Percentiles rank a stretch among this genome's conserved stretches.
Conservation (phyloP, 441 rosid genomes). For the Hura crepitans region DNA sequence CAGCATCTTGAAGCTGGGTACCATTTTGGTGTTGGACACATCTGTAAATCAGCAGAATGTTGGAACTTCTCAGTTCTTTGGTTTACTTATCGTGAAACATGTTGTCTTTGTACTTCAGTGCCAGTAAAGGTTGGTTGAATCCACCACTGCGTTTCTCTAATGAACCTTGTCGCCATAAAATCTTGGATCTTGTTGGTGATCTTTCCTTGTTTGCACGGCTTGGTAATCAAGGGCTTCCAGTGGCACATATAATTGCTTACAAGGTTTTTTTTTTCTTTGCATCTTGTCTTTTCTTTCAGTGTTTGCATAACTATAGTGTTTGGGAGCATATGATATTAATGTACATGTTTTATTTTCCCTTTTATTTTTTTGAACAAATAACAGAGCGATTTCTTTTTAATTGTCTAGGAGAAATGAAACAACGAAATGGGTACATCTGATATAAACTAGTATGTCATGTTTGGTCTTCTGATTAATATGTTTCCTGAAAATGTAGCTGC, state of each 20-base stretch:
- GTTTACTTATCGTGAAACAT: slow-evolving; percentile 1
- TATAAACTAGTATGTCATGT: neutral
- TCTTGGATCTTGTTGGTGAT: slow-evolving; percentile 85
- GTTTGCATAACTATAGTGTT: neutral
- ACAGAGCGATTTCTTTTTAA: neutral
- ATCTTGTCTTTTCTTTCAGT: neutral
- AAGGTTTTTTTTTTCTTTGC: slow-evolving; percentile 47
- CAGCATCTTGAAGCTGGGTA: neutral
- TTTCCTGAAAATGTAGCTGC: neutral
- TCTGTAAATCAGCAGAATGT: neutral
- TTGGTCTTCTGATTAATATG: neutral
- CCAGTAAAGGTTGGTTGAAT: slow-evolving; percentile 79
- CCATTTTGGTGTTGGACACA: slow-evolving; percentile 6
- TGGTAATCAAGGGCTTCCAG: slow-evolving; percentile 83
- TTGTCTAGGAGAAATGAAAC: neutral
- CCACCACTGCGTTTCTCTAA: slow-evolving; percentile 60
- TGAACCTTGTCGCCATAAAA: slow-evolving; percentile 89
- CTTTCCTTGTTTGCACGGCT: slow-evolving; percentile 58
- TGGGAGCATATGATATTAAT: no score
- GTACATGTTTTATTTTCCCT: no score
- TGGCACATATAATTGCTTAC: slow-evolving; percentile 69
- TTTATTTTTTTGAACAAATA: no score
- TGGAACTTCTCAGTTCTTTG: slow-evolving; percentile 1
- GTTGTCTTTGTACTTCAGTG: slow-evolving; percentile 36
- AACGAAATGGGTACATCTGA: neutral